Conservation (phyloP, 2,329 filamentous ascomycete genomes). For the Cladosporium oxysporum region DNA sequence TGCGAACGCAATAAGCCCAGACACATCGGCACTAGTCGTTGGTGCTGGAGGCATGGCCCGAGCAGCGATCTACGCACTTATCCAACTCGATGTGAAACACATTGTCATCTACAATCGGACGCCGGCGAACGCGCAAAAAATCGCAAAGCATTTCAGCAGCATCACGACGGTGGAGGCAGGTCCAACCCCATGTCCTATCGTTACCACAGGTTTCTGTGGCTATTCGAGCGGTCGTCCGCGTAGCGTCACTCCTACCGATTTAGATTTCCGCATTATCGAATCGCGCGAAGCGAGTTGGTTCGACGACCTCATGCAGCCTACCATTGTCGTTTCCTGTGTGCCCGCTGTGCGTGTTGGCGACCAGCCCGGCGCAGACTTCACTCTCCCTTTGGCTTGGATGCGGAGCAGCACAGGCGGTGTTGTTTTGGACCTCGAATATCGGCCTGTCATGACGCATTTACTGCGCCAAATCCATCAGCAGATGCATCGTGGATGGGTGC, state of each 20-base stretch:
- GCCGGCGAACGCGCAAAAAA: background rate
- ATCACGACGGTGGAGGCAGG: background rate
- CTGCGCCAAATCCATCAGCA: background rate
- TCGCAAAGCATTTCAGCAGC: background rate
- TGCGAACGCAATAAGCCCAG: background rate
- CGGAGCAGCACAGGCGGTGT: background rate
- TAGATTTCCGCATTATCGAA: background rate
- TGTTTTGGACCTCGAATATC: background rate
- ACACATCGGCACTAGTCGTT: background rate
- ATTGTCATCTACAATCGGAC: constrained; percentile 1
- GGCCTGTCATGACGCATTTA: background rate
- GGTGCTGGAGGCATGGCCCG: background rate
- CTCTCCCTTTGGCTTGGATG: background rate
- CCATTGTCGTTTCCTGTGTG: background rate
- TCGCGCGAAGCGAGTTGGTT: background rate
- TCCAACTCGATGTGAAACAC: background rate
- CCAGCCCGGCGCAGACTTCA: background rate
- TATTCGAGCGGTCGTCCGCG: background rate
- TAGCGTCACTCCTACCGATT: background rate
- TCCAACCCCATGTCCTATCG: background rate
- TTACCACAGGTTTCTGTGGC: background rate
- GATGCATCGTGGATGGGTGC: background rate
- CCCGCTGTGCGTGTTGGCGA: background rate
- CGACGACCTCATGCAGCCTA: background rate
- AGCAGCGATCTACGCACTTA: background rate